phyloP scores from a whole-genome alignment of 768 basidiomycete genomes.

The Hericium alpestre region DNA sequence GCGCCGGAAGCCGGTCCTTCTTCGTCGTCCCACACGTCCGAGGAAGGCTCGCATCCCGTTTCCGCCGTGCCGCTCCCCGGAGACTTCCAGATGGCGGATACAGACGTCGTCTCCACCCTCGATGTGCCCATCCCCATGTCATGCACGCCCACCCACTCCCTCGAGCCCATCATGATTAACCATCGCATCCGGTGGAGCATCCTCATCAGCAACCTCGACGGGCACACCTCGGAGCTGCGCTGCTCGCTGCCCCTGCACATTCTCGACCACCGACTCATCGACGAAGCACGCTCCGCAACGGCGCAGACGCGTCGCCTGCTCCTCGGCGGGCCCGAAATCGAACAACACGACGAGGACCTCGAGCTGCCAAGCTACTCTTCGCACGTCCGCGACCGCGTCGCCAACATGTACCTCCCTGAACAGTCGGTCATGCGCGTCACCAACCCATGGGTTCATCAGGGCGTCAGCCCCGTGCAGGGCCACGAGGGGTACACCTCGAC shows the following conservation, averaged over 20 bases:
- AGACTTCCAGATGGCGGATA: constrained; percentile 19
- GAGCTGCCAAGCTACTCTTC: constrained; percentile 84
- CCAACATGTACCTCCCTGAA: constrained; percentile 63
- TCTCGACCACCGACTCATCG: constrained; percentile 59
- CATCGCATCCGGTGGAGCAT: constrained; percentile 80
- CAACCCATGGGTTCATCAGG: constrained; percentile 48
- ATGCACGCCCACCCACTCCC: constrained; percentile 57
- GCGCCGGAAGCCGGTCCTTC: constrained; percentile 4
- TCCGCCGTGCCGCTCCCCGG: constrained; percentile 6
- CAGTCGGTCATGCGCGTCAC: constrained; percentile 49
- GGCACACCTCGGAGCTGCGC: constrained; percentile 88
- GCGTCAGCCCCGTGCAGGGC: constrained; percentile 28
- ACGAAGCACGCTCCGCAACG: constrained; percentile 66
- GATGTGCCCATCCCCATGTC: constrained; percentile 48
- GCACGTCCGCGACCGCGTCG: constrained; percentile 85
- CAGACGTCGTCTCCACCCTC: constrained; percentile 52
- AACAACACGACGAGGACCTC: constrained; percentile 47
- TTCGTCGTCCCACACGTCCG: constrained; percentile 1
- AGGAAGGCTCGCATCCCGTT: not conserved
- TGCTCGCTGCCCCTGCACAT: constrained; percentile 87
- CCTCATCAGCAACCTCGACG: constrained; percentile 75
- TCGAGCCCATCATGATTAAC: constrained; percentile 64
- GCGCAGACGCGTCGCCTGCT: constrained; percentile 68
- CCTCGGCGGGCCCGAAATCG: constrained; percentile 28
- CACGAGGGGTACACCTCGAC: constrained; percentile 11